phyloP scores from a whole-genome alignment of 257 asterid genomes.

The Fraxinus cuspidata region DNA sequence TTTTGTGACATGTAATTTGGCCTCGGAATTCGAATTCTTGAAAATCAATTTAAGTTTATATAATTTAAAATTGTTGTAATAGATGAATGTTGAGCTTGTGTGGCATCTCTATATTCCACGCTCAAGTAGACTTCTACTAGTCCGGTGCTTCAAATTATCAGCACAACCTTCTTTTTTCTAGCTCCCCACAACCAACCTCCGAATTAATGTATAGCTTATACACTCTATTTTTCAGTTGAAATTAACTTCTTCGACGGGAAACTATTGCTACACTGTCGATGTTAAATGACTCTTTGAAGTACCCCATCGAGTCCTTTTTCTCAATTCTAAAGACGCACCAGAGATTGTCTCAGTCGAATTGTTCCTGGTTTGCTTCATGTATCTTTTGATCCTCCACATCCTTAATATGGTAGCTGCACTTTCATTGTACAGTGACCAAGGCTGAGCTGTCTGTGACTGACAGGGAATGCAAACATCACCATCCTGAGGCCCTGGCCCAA shows the following conservation, averaged over 20 bases:
- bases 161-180: neutral
- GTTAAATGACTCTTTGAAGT: neutral
- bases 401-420: neutral
- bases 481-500: no score
- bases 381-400: neutral
- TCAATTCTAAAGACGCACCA: neutral
- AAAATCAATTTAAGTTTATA: neutral
- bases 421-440: neutral
- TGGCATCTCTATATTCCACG: no score
- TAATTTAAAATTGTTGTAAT: neutral
- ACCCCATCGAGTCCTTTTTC: neutral
- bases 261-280: neutral
- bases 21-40: neutral
- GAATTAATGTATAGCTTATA: neutral
- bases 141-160: neutral
- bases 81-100: neutral
- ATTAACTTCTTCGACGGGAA: no score
- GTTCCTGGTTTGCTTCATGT: neutral
- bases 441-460: neutral
- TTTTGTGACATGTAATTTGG: neutral
- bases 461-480: neutral
- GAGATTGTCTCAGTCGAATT: neutral
- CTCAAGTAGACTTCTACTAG: neutral
- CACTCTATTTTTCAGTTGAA: no score
- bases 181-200: neutral